phyloP scores from a whole-genome alignment of 371 early-diverging fungal genomes.

The Polyrhizophydium stewartii region DNA sequence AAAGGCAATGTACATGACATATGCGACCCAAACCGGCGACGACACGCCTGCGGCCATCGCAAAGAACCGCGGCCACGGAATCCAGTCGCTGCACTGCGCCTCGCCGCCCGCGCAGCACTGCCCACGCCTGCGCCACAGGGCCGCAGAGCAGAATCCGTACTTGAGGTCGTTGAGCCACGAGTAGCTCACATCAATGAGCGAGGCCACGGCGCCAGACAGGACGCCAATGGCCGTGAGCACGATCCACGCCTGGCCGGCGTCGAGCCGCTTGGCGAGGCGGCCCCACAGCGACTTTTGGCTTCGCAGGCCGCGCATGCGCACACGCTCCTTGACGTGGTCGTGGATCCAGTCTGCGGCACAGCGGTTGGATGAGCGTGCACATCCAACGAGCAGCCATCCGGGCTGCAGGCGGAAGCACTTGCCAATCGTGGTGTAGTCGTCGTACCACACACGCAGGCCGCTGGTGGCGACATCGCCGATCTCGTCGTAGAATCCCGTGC shows the following conservation, averaged over 20 bases:
- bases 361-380: too few species aligned
- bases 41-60: background rate
- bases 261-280: conserved; percentile 54
- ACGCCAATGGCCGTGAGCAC: conserved; percentile 65
- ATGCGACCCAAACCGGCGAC: background rate
- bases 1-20: conserved; percentile 7
- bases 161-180: conserved; percentile 77
- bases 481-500: conserved; percentile 4
- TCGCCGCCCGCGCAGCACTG: conserved; percentile 9
- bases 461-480: conserved; percentile 2
- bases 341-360: conserved; percentile 82
- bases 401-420: too few species aligned
- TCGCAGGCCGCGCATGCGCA: conserved; percentile 62
- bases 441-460: conserved; percentile 55
- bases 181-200: conserved; percentile 73
- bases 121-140: conserved; percentile 9
- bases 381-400: too few species aligned
- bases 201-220: conserved; percentile 61
- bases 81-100: conserved; percentile 42
- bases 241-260: conserved; percentile 86
- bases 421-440: conserved; percentile 79
- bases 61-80: conserved; percentile 46
- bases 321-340: conserved; percentile 85
- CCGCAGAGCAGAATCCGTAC: conserved; percentile 69
- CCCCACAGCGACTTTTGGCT: conserved; percentile 54